Percentiles rank a stretch among this genome's conserved stretches.
These are phyloP conservation scores for Daldinia sp. DNA, from an alignment of 2,329 filamentous ascomycete species.

Conservation along the genomic window DNA sequence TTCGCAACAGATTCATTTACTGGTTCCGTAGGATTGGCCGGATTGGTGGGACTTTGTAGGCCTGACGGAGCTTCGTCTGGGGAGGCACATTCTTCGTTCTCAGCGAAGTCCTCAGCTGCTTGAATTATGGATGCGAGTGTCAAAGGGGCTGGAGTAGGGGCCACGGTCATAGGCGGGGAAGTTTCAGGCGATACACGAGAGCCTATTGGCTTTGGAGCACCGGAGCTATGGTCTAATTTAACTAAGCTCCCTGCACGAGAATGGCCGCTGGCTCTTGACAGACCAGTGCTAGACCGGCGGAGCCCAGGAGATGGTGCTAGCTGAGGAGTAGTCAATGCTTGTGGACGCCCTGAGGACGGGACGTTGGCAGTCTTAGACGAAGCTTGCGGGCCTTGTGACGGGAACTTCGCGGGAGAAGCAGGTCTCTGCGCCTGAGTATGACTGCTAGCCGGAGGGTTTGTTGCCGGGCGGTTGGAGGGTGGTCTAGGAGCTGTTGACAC, in stretches of 20 bases:
- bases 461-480: constrained; percentile 56
- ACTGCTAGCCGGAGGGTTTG: constrained; percentile 47
- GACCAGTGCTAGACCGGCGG: constrained; percentile 60
- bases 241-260: constrained; percentile 57
- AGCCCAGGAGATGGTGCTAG: constrained; percentile 54
- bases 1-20: constrained; percentile 85
- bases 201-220: constrained; percentile 36
- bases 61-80: constrained; percentile 52
- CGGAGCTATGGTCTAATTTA: constrained; percentile 40
- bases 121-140: constrained; percentile 69
- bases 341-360: constrained; percentile 48
- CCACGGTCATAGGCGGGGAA: constrained; percentile 52
- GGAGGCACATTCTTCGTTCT: constrained; percentile 48
- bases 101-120: constrained; percentile 64
- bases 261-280: constrained; percentile 55
- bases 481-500: constrained; percentile 61
- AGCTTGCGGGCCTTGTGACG: constrained; percentile 42
- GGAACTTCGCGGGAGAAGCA: constrained; percentile 63
- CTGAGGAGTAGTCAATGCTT: constrained; percentile 54
- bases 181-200: constrained; percentile 53
- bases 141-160: constrained; percentile 56
- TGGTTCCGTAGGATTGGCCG: constrained; percentile 66
- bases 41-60: constrained; percentile 70
- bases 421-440: constrained; percentile 57
- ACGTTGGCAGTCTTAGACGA: constrained; percentile 40